Evolutionary conservation across 2,329 filamentous ascomycete genomes (phyloP).

Genomic region (Didymella pinodella): DNA sequence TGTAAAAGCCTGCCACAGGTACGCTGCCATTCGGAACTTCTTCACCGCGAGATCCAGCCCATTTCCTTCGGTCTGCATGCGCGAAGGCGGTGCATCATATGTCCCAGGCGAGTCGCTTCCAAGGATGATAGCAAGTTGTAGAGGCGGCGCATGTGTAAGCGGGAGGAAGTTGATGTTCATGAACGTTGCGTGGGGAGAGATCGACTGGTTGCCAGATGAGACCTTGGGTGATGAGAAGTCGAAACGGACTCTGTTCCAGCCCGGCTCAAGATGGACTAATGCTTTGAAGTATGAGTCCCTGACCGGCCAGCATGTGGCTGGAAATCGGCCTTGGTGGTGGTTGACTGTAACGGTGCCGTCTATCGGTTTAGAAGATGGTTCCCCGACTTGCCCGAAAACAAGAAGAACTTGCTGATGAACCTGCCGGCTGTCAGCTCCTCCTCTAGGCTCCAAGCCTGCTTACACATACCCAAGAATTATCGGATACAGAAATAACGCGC

Average conservation of each 20-base stretch:
- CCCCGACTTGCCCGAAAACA: slow-evolving; percentile 81
- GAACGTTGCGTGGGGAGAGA: slow-evolving; percentile 78
- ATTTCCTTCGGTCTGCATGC: slow-evolving; percentile 81
- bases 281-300: slow-evolving; percentile 90
- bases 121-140: slow-evolving; percentile 87
- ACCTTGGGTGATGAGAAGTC: slow-evolving; percentile 88
- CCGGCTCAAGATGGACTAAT: slow-evolving; percentile 87
- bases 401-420: slow-evolving; percentile 91
- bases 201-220: slow-evolving; percentile 70
- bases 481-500: slow-evolving; percentile 77
- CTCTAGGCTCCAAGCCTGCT: slow-evolving; percentile 3
- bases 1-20: slow-evolving; percentile 96
- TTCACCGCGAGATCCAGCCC: slow-evolving; percentile 78
- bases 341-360: slow-evolving; percentile 82
- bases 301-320: slow-evolving; percentile 85
- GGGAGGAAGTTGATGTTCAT: slow-evolving; percentile 88
- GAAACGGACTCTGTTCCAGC: slow-evolving; percentile 85
- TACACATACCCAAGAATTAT: slow-evolving; percentile 80
- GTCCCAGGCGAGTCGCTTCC: slow-evolving; percentile 87
- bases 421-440: slow-evolving; percentile 56
- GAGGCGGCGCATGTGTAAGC: slow-evolving; percentile 76
- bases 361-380: slow-evolving; percentile 70
- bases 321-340: slow-evolving; percentile 86
- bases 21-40: slow-evolving; percentile 95
- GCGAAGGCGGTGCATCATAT: slow-evolving; percentile 81